Evolutionary conservation across 176 grass and related monocot genomes (phyloP), one percentile per base, ranked within the genome.

Genomic region (Avena eriantha): DNA sequence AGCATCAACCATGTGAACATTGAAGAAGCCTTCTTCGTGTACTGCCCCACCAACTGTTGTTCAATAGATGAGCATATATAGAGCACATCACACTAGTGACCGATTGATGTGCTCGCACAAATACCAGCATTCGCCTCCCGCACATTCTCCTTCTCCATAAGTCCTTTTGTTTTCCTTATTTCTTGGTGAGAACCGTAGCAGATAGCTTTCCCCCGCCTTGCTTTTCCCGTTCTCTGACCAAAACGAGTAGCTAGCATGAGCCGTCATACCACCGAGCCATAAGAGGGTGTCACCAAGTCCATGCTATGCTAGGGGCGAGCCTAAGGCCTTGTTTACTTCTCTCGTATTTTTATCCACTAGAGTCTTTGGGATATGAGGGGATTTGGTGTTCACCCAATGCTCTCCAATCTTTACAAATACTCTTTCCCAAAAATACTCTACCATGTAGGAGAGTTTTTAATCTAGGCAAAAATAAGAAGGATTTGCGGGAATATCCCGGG

Each of bases 1-100:
- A 61, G n/a, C n/a, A 61, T 60, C 58, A 60, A 59, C 56, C 19
- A 59, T 61, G n/a, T 61, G 58, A 61, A 61, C 29, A 66, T 17
- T 66, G 2, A 66, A 66, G 63, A 34, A 31, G 26, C 29, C 26
- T 66, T 66, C 13, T 34, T 66, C 15, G 13, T 3, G 26, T 66
- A 66, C 0, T 66, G 26, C 29, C 33, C 63, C 26, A 13, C 14
- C 12, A 29, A 16, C 4, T 18, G 15, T 54, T 17, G 2, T 66
- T 29, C 29, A 66, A 14, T 66, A 16, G 2, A 1, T 23, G 13
- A 66, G 24, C 26, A 31, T 31, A 66, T 66, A 17, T 66, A 66
- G 5, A 66, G 63, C 26, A 66, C 63, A 16, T 13, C 26, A 33
- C 63, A 33, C 63, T 66, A 1, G 2, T 33, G 2, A 15, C 10